Base-by-base conservation (phyloP, 1,284 basidiomycete genomes). In the Ceratobasidium sp. region DNA sequence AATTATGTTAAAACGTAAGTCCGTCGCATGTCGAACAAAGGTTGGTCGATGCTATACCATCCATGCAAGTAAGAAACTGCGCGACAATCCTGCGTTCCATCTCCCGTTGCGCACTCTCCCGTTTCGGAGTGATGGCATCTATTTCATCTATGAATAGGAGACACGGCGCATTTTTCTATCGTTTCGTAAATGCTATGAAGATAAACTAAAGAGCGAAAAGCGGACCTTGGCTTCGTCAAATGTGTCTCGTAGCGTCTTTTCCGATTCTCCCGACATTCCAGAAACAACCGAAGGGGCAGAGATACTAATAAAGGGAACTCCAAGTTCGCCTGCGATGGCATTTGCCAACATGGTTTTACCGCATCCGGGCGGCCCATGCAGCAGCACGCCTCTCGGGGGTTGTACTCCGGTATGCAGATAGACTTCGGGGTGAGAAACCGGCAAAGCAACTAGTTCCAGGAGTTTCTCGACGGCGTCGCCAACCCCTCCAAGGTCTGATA, bases 31-130 rank as follows among this genome's bases (percentile, higher is more conserved):
- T 71, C 21, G 21, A 50, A 30, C 26, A 30, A 6, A 2, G 39
- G 21, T 14, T 4, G 4, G 14, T n/a, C 10, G 12, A 1, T 18
- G 2, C 79, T 85, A 58, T 76, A 96, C 94, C 96, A 80, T 98
- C 97, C 90, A 99, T 96, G 81, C 96, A 98, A 0, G 97, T 99
- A 64, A 98, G 82, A 70, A 98, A 92, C 80, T 99, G 97, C 0
- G 96, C 97, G 8, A 99, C 97, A 73, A 99, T 98, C 8, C 97
- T 86, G 50, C 96, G 84, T 78, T 99, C 97, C 97, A 98, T 99
- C 83, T 99, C 97, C 74, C 97, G 84, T 78, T 97, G 95, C 0
- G 97, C 97, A 75, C 93, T 98, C 82, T 98, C 97, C 74, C 97
- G 85, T 82, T 99, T 99, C 0, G 95, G 95, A 0, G 96, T 98